Conservation (phyloP, 1,139 yeast genomes). For the Suhomyces ambrosiae region DNA sequence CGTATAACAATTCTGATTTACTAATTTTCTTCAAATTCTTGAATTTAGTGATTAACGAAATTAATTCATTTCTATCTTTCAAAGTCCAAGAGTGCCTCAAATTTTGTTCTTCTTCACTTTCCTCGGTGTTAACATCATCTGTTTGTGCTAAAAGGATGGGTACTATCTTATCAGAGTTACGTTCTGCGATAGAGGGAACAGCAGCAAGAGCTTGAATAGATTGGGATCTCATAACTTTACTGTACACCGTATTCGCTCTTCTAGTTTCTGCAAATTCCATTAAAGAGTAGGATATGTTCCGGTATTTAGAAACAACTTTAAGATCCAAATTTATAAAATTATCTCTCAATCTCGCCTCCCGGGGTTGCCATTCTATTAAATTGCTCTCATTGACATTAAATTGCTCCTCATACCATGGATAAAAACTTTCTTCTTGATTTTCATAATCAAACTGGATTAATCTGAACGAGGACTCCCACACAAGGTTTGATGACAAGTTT, state of each 20-base stretch:
- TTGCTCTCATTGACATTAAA: slow-evolving; percentile 22
- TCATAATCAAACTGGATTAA: slow-evolving; percentile 41
- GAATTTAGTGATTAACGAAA: slow-evolving; percentile 67
- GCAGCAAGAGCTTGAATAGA: slow-evolving; percentile 52
- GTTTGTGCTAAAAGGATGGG: slow-evolving; percentile 50
- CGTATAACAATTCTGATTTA: slow-evolving; percentile 54
- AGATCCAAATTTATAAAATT: slow-evolving; percentile 28
- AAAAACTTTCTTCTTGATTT: slow-evolving; percentile 19
- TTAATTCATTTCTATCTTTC: slow-evolving; percentile 62
- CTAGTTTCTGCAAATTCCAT: slow-evolving; percentile 33
- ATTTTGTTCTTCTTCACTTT: slow-evolving; percentile 20
- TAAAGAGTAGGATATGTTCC: slow-evolving; percentile 32
- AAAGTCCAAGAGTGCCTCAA: slow-evolving; percentile 47
- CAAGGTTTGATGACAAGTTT: slow-evolving; percentile 34
- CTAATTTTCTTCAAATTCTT: slow-evolving; percentile 59
- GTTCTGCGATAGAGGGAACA: slow-evolving; percentile 70
- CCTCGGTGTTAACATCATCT: slow-evolving; percentile 28
- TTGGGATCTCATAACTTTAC: slow-evolving; percentile 47
- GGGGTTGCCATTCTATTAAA: slow-evolving; percentile 35
- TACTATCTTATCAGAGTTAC: slow-evolving; percentile 54
- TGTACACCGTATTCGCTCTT: slow-evolving; percentile 36
- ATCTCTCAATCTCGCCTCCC: slow-evolving; percentile 30
- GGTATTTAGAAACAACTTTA: slow-evolving; percentile 25
- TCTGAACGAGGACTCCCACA: slow-evolving; percentile 59
- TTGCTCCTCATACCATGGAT: slow-evolving; percentile 14